Evolutionary conservation across 495 filamentous ascomycete genomes (phyloP), one percentile per base, ranked within the genome.

Genomic region (Cryomyces minteri): DNA sequence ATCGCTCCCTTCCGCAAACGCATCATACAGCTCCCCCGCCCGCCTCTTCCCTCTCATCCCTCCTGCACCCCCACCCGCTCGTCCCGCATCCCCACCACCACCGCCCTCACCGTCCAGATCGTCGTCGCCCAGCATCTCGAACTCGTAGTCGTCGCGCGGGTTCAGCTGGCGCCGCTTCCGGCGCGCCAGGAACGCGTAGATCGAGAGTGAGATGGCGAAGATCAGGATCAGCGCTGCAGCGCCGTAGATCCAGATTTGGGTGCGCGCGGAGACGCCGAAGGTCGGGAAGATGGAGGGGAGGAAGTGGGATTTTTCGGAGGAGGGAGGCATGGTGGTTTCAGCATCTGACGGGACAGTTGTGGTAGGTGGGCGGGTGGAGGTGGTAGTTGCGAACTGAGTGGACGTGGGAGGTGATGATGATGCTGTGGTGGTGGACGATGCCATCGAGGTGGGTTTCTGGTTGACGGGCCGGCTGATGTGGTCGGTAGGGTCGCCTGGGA

Each of bases 181-280:
- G 32, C 85, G 79, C 40, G 84, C 77, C 11, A 87, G 65, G 53
- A 73, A 82, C 52, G 92, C 70, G 65, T 90, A 96, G 32, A 78
- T 64, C 36, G 77, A 86, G 5, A 98, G 67, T 4, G 76, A 82
- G 41, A 66, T 65, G 63, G 86, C 84, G 67, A 98, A 98, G 11
- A 82, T 61, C 32, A 88, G 67, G 52, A 98, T 96, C 33, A 94
- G 74, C 12, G 68, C 77, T 25, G 90, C 57, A 14, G 87, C 71
- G 40, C 84, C 86, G 55, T 96, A 96, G 45, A 98, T 94, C 90
- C 90, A 98, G 38, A 80, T 73, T 57, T 92, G 85, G 5, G 88
- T 94, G 47, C 77, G 74, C 54, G 86, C 84, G 9, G 82, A 87
- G 33, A 88, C 79, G 45, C 90, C 90, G 52, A 98, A 92, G n/a